These are phyloP conservation scores for Leptographium flavum DNA, from an alignment of 2,329 filamentous ascomycete genomes.

Conservation along the genomic window DNA sequence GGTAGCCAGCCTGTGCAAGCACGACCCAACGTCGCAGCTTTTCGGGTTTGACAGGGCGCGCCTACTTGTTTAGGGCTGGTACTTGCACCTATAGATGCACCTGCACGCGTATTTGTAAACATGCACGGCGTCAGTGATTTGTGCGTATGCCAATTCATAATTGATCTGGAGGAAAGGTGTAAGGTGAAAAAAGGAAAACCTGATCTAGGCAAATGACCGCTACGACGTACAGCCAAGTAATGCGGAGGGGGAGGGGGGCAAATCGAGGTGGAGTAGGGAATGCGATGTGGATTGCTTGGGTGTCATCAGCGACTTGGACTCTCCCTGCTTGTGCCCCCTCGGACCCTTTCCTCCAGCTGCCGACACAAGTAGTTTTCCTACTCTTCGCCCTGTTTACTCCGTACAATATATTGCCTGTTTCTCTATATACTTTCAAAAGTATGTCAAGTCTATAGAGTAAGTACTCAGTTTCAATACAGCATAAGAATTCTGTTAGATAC, in stretches of 20 bases:
- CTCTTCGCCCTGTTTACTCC: no score
- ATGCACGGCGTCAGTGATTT: background rate
- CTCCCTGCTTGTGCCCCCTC: background rate
- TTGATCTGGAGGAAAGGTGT: background rate
- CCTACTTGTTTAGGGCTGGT: constrained; percentile 2
- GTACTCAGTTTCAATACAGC: no score
- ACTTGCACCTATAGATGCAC: no score
- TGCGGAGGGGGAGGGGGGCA: background rate
- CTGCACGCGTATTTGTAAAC: no score
- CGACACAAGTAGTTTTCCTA: no score
- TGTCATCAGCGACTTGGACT: background rate
- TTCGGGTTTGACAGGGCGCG: constrained; percentile 1
- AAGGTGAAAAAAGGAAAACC: no score
- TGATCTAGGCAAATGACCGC: no score
- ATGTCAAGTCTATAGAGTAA: no score
- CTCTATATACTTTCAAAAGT: no score
- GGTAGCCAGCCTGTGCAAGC: constrained; percentile 1
- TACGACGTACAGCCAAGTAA: no score
- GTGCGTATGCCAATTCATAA: background rate
- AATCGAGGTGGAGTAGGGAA: background rate
- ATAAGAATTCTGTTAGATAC: no score
- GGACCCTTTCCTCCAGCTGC: background rate
- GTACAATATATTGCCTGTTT: no score
- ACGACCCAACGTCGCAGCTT: constrained; percentile 1
- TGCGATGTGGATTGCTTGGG: constrained; percentile 1